Percentiles rank a stretch among this genome's conserved stretches.
Conservation (phyloP, 1,139 yeast genomes). For the Geotrichum bryndzae region DNA sequence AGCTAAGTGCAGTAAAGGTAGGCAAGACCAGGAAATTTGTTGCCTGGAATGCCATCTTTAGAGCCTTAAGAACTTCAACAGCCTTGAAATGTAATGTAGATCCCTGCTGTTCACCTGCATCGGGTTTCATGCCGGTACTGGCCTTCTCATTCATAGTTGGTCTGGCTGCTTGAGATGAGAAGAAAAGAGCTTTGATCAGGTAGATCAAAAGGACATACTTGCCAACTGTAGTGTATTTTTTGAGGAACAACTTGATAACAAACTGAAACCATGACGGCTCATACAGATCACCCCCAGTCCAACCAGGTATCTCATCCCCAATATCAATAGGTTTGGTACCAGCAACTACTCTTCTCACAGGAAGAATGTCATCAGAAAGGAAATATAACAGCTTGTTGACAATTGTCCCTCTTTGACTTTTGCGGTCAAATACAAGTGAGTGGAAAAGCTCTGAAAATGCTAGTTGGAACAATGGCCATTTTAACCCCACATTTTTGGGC, state of each 20-base stretch:
- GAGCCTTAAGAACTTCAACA: constrained; percentile 6
- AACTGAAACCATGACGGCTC: constrained; percentile 29
- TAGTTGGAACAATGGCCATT: constrained; percentile 39
- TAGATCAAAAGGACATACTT: constrained; percentile 32
- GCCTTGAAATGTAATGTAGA: not conserved
- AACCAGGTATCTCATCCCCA: not conserved
- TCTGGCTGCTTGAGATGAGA: not conserved
- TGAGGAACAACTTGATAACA: constrained; percentile 25
- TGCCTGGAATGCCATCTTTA: constrained; percentile 28
- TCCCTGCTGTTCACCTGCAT: not conserved
- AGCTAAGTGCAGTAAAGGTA: constrained; percentile 36
- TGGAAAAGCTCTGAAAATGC: constrained; percentile 38
- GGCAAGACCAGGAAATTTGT: constrained; percentile 34
- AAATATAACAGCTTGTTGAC: not conserved
- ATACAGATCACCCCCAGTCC: not conserved
- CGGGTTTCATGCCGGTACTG: constrained; percentile 2
- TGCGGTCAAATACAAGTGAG: constrained; percentile 34
- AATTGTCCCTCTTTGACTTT: constrained; percentile 13
- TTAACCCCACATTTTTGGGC: constrained; percentile 33
- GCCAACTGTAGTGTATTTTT: constrained; percentile 28
- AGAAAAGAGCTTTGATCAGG: constrained; percentile 11
- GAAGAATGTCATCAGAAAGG: constrained; percentile 25
- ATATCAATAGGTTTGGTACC: not conserved
- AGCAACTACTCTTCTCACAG: constrained; percentile 18
- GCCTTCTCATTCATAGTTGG: constrained; percentile 14